Evolutionary conservation across 257 asterid genomes (phyloP).

Genomic region (Avicennia marina): DNA sequence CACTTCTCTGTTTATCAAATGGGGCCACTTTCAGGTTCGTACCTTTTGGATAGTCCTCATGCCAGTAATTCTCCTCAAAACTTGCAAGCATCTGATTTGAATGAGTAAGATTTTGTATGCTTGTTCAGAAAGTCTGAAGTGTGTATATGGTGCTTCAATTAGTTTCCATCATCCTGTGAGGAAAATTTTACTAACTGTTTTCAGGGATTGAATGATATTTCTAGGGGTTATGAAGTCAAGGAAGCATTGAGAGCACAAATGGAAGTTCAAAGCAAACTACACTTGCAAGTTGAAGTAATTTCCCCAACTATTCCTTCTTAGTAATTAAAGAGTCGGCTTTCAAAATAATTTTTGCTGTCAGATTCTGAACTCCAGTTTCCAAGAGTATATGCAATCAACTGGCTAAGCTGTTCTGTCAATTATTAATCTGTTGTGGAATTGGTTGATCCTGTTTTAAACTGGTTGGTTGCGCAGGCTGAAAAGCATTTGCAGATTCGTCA

Average conservation of each 20-base stretch:
- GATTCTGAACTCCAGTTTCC: not conserved
- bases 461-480: conserved; percentile 59
- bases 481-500: conserved; percentile 79
- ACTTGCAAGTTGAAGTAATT: conserved; percentile 91
- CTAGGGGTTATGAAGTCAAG: conserved; percentile 85
- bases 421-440: not conserved
- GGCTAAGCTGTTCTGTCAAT: not conserved
- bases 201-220: conserved; percentile 18
- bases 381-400: not conserved
- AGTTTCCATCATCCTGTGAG: too few species aligned
- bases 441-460: too few species aligned
- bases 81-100: conserved; percentile 56
- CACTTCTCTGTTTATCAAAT: conserved; percentile 17
- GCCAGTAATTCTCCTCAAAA: conserved; percentile 50
- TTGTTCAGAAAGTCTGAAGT: conserved; percentile 5
- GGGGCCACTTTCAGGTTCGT: conserved; percentile 48
- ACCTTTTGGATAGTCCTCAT: conserved; percentile 58
- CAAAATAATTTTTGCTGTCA: too few species aligned
- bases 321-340: not conserved
- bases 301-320: not conserved
- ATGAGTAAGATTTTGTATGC: conserved; percentile 52
- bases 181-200: too few species aligned
- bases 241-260: conserved; percentile 91
- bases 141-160: conserved; percentile 6
- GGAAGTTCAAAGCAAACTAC: conserved; percentile 91